phyloP scores from a whole-genome alignment of 1,284 basidiomycete genomes.

The Cutaneotrichosporon curvatum region DNA sequence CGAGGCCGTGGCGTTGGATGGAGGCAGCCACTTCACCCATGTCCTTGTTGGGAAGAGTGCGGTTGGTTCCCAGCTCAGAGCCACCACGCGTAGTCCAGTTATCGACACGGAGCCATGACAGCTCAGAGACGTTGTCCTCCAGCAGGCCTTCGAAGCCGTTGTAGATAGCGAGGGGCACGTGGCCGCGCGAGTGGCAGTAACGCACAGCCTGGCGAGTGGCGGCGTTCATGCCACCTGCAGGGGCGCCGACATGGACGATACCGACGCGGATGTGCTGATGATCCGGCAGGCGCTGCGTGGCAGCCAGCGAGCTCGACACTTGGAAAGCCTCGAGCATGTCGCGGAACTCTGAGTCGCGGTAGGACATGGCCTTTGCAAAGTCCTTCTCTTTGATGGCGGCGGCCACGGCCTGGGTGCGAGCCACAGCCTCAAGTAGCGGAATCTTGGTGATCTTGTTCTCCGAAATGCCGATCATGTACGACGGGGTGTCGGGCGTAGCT shows the following conservation, averaged over 20 bases:
- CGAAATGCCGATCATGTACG: constrained; percentile 92
- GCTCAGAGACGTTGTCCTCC: constrained; percentile 75
- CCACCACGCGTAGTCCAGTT: constrained; percentile 93
- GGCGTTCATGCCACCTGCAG: constrained; percentile 97
- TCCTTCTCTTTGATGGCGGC: constrained; percentile 74
- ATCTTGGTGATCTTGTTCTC: constrained; percentile 94
- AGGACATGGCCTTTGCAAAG: constrained; percentile 77
- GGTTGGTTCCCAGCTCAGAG: constrained; percentile 97
- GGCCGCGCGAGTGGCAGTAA: constrained; percentile 86
- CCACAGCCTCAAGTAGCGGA: constrained; percentile 86
- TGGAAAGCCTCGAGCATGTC: constrained; percentile 81
- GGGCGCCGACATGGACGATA: constrained; percentile 92
- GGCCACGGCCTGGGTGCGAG: constrained; percentile 77
- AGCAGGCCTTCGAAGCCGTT: constrained; percentile 93
- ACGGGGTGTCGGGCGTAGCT: constrained; percentile 80
- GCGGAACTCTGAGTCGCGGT: constrained; percentile 85
- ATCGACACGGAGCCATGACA: constrained; percentile 96
- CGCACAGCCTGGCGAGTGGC: constrained; percentile 90
- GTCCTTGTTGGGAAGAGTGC: constrained; percentile 74
- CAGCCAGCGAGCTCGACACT: constrained; percentile 60
- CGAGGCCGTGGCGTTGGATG: constrained; percentile 77
- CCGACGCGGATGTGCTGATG: constrained; percentile 73
- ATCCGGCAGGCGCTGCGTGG: constrained; percentile 57
- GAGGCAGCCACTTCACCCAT: constrained; percentile 79
- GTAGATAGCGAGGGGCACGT: constrained; percentile 81